These are phyloP conservation scores for Lecanoromycetidae sp. DNA, from an alignment of 2,329 filamentous ascomycete genomes.

Conservation along the genomic window DNA sequence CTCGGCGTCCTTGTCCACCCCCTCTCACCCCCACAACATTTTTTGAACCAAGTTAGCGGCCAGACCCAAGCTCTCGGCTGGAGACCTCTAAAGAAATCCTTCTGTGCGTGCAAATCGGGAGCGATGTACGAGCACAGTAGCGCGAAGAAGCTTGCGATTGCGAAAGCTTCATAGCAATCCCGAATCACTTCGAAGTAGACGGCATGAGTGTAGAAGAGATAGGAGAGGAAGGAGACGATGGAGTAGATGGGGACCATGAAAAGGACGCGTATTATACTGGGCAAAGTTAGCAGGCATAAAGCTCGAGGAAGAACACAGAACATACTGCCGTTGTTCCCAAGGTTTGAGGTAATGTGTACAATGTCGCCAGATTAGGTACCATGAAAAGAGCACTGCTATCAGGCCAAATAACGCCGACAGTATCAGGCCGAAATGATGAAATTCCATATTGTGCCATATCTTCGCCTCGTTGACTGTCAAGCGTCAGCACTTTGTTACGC, in stretches of 20 bases:
- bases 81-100: constrained; percentile 64
- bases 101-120: constrained; percentile 65
- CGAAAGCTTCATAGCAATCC: constrained; percentile 82
- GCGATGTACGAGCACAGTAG: constrained; percentile 71
- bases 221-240: constrained; percentile 59
- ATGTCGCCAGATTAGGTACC: constrained; percentile 45
- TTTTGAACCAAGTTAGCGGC: constrained; percentile 59
- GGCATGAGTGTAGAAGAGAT: constrained; percentile 62
- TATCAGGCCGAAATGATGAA: constrained; percentile 45
- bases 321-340: constrained; percentile 47
- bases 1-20: constrained; percentile 62
- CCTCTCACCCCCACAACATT: constrained; percentile 55
- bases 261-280: constrained; percentile 71
- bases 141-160: constrained; percentile 76
- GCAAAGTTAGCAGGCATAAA: no score
- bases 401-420: constrained; percentile 42
- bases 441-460: constrained; percentile 44
- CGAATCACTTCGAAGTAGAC: constrained; percentile 72
- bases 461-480: constrained; percentile 28
- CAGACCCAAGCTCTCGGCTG: constrained; percentile 60
- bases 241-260: constrained; percentile 80
- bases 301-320: constrained; percentile 10
- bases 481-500: not conserved
- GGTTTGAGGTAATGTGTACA: constrained; percentile 49
- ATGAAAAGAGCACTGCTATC: constrained; percentile 39